These are phyloP conservation scores for Wickerhamomyces sp. DNA, from an alignment of 1,139 yeast genomes.

Conservation along the genomic window DNA sequence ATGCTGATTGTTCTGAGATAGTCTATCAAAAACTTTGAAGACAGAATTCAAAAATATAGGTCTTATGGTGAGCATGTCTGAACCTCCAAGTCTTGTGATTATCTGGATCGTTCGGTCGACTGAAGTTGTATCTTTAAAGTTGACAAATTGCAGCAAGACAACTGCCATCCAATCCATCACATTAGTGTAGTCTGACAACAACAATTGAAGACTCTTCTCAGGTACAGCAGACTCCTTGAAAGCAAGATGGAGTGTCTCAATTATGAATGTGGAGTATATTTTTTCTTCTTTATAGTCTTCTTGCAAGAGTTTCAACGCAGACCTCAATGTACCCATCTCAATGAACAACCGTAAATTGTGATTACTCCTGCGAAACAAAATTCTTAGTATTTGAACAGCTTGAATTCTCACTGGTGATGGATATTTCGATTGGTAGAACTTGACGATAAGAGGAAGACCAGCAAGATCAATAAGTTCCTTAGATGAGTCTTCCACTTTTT, in stretches of 20 bases:
- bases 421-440: slow-evolving; percentile 36
- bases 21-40: slow-evolving; percentile 34
- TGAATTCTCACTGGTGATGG: slow-evolving; percentile 36
- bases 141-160: slow-evolving; percentile 16
- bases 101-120: slow-evolving; percentile 36
- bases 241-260: slow-evolving; percentile 20
- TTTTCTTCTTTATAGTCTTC: slow-evolving; percentile 47
- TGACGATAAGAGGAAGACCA: slow-evolving; percentile 49
- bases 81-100: slow-evolving; percentile 36
- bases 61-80: slow-evolving; percentile 36
- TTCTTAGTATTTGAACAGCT: slow-evolving; percentile 39
- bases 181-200: slow-evolving; percentile 10
- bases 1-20: slow-evolving; percentile 32
- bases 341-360: slow-evolving; percentile 45
- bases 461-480: slow-evolving; percentile 41
- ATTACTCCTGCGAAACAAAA: slow-evolving; percentile 33
- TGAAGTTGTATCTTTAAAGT: slow-evolving; percentile 4
- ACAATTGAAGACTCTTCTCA: slow-evolving; percentile 4
- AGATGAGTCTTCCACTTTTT: neutral
- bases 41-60: slow-evolving; percentile 42
- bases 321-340: slow-evolving; percentile 51
- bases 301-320: slow-evolving; percentile 46
- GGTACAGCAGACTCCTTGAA: slow-evolving; percentile 6
- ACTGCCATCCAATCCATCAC: slow-evolving; percentile 23
- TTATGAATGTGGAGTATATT: slow-evolving; percentile 41